Evolutionary conservation across 441 rosid genomes (phyloP).

Genomic region (Bruguiera hainesii): DNA sequence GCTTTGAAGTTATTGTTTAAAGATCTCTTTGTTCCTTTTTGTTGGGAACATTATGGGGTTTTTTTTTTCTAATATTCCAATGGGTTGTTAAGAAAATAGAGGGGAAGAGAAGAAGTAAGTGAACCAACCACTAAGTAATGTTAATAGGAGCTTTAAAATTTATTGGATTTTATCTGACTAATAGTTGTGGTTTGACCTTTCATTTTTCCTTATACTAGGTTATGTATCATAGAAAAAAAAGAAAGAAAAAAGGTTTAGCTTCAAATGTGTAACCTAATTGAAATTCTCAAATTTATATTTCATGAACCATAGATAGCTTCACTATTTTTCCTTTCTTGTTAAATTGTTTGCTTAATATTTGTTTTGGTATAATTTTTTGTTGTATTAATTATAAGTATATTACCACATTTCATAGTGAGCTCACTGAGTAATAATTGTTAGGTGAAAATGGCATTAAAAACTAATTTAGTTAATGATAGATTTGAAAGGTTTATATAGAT

Average conservation of each 20-base stretch:
- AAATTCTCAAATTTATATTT: neutral
- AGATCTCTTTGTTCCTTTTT: neutral
- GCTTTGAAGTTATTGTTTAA: neutral
- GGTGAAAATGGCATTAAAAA: constrained; percentile 61
- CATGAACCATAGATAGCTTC: neutral
- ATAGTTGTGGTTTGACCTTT: neutral
- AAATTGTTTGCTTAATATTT: too few species aligned
- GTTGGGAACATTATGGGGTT: neutral
- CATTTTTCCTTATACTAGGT: neutral
- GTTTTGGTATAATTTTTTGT: too few species aligned
- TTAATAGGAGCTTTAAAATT: too few species aligned
- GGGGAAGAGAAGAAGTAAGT: neutral
- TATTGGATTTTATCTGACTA: too few species aligned
- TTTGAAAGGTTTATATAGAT: constrained; percentile 79
- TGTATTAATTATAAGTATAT: too few species aligned
- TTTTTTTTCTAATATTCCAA: too few species aligned
- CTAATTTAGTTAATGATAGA: constrained; percentile 58
- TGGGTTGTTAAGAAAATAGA: too few species aligned
- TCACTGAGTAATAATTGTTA: constrained; percentile 22
- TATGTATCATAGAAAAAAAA: neutral
- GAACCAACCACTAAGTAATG: too few species aligned
- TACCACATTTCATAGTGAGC: neutral
- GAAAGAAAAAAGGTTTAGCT: neutral
- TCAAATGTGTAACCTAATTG: neutral
- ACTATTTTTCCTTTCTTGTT: neutral